Conservation (phyloP, 2,329 filamentous ascomycete species). For the Periconia macrospinosa region DNA sequence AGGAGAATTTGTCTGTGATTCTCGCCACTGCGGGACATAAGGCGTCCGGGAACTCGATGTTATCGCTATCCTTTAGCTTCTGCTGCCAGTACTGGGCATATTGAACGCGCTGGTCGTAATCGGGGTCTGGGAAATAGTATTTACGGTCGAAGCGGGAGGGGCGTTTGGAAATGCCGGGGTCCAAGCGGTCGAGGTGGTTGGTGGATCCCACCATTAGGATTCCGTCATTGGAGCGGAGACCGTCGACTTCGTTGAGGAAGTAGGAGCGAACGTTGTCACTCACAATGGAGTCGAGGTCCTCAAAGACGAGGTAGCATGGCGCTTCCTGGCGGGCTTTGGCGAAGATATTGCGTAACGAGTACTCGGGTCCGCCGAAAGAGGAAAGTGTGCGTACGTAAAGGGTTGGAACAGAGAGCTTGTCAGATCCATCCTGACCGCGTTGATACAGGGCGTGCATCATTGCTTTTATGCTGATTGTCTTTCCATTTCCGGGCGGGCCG, state of each 20-base stretch:
- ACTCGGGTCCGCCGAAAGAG: conserved; percentile 56
- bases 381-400: conserved; percentile 56
- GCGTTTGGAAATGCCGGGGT: conserved; percentile 61
- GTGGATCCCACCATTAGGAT: conserved; percentile 71
- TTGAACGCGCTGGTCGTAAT: conserved; percentile 40
- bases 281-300: conserved; percentile 71
- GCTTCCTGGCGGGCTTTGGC: conserved; percentile 62
- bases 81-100: conserved; percentile 51
- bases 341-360: conserved; percentile 42
- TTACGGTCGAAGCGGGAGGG: conserved; percentile 53
- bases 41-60: conserved; percentile 46
- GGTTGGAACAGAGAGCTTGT: conserved; percentile 55
- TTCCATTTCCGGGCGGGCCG: conserved; percentile 66
- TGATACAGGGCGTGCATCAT: conserved; percentile 66
- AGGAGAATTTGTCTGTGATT: conserved; percentile 49
- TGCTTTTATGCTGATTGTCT: conserved; percentile 72
- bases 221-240: conserved; percentile 69
- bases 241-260: conserved; percentile 74
- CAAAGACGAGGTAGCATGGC: conserved; percentile 71
- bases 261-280: conserved; percentile 63
- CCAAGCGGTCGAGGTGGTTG: conserved; percentile 65
- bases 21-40: conserved; percentile 44
- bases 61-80: conserved; percentile 42
- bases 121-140: conserved; percentile 49
- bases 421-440: conserved; percentile 43